phyloP scores from a whole-genome alignment of 2,329 filamentous ascomycete genomes.

The Nothopassalora personata region DNA sequence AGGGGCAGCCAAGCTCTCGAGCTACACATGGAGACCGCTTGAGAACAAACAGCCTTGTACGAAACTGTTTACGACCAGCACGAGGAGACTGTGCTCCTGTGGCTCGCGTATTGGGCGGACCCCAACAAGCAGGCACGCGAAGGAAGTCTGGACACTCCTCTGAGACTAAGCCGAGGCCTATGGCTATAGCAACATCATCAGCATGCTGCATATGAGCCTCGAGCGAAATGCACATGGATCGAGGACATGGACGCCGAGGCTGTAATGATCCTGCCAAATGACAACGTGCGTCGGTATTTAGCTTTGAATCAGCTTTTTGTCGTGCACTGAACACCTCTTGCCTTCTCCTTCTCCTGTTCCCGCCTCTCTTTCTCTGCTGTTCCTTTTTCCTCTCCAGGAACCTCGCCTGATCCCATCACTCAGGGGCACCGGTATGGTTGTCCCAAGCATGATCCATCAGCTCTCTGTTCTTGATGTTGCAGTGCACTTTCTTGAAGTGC shows the following conservation, averaged over 20 bases:
- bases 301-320: too few species aligned
- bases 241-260: conserved; percentile 1
- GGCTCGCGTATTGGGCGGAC: conserved; percentile 13
- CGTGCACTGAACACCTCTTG: too few species aligned
- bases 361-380: too few species aligned
- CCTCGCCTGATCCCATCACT: too few species aligned
- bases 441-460: too few species aligned
- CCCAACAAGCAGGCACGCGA: conserved; percentile 7
- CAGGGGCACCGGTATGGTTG: too few species aligned
- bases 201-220: conserved; percentile 2
- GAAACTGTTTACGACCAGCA: conserved; percentile 17
- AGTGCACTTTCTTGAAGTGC: too few species aligned
- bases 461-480: too few species aligned
- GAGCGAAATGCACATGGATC: neutral
- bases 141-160: conserved; percentile 6
- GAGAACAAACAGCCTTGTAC: conserved; percentile 14
- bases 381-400: too few species aligned
- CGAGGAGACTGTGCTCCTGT: conserved; percentile 9
- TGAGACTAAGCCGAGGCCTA: conserved; percentile 13
- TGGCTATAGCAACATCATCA: conserved; percentile 5
- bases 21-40: conserved; percentile 7
- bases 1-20: neutral
- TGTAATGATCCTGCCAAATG: conserved; percentile 81
- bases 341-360: too few species aligned
- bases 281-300: conserved; percentile 54